phyloP scores from a whole-genome alignment of 2,329 filamentous ascomycete species.

The Tolypocladium album region DNA sequence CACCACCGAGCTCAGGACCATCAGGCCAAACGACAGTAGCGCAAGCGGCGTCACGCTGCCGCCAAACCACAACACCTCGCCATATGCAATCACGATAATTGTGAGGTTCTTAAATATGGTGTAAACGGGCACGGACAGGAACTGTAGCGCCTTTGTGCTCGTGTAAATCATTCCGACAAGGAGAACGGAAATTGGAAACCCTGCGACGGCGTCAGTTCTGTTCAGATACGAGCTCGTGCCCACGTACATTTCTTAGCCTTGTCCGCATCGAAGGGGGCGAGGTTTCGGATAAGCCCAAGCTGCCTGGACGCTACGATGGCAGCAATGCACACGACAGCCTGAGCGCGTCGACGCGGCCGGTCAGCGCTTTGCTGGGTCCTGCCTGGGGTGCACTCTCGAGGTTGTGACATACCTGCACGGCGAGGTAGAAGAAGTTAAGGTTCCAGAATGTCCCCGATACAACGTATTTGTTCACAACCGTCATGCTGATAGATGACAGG shows the following conservation, averaged over 20 bases:
- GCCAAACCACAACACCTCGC: conserved; percentile 96
- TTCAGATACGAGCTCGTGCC: no score
- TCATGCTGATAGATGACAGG: conserved; percentile 96
- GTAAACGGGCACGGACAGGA: conserved; percentile 94
- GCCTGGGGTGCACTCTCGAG: not conserved
- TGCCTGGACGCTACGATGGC: conserved; percentile 78
- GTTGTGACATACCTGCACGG: conserved; percentile 62
- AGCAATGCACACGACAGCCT: conserved; percentile 83
- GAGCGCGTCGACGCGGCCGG: not conserved
- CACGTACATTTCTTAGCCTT: conserved; percentile 84
- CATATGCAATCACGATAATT: conserved; percentile 96
- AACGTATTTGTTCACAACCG: conserved; percentile 97
- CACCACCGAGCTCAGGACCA: conserved; percentile 90
- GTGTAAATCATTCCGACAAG: conserved; percentile 99
- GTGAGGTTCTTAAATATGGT: conserved; percentile 99
- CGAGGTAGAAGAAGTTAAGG: conserved; percentile 89
- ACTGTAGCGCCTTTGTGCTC: conserved; percentile 88
- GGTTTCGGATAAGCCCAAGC: conserved; percentile 68
- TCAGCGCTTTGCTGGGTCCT: not conserved
- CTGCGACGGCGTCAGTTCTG: conserved; percentile 31
- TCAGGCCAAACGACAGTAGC: conserved; percentile 88
- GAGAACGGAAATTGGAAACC: conserved; percentile 93
- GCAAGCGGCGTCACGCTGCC: conserved; percentile 80
- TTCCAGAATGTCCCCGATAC: conserved; percentile 88
- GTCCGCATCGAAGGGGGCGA: conserved; percentile 70